Percentiles rank a stretch among this genome's conserved stretches.
Evolutionary conservation across 2,329 filamentous ascomycete species (phyloP).

Genomic region (Zymoseptoria pseudotritici): DNA sequence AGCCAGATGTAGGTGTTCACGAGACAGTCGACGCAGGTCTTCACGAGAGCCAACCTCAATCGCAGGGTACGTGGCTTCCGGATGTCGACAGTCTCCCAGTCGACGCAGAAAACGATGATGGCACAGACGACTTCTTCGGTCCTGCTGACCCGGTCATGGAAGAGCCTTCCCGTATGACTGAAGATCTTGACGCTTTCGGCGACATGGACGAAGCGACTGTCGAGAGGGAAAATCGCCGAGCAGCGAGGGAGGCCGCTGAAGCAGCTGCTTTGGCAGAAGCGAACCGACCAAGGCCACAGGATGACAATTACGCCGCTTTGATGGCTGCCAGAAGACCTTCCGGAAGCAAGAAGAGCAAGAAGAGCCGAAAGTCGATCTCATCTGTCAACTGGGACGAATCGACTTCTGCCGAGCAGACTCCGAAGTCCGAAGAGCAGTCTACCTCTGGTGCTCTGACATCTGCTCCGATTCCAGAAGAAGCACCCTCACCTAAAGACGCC

Average conservation of each 20-base stretch:
- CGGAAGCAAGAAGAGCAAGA: not conserved
- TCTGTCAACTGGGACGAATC: not conserved
- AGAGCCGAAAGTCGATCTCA: not conserved
- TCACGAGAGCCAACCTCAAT: not conserved
- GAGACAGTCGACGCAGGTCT: not conserved
- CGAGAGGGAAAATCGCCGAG: not conserved
- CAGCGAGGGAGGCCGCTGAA: not conserved
- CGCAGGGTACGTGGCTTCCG: not conserved
- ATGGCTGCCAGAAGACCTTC: not conserved
- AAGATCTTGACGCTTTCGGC: conserved; percentile 13
- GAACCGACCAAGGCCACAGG: not conserved
- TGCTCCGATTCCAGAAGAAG: not conserved
- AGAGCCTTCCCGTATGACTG: conserved; percentile 12
- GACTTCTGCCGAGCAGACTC: not conserved
- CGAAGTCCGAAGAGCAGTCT: not conserved
- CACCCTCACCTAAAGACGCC: not conserved
- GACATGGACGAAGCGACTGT: not conserved
- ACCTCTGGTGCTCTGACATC: not conserved
- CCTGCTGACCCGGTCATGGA: conserved; percentile 7
- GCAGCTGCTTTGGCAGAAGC: conserved; percentile 9
- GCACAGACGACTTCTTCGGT: not conserved
- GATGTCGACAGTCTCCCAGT: not conserved
- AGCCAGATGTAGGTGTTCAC: not conserved
- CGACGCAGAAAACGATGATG: not conserved
- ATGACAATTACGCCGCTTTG: not conserved